Base-by-base conservation (phyloP, 2,329 filamentous ascomycete species). In the Scedosporium dehoogii region DNA sequence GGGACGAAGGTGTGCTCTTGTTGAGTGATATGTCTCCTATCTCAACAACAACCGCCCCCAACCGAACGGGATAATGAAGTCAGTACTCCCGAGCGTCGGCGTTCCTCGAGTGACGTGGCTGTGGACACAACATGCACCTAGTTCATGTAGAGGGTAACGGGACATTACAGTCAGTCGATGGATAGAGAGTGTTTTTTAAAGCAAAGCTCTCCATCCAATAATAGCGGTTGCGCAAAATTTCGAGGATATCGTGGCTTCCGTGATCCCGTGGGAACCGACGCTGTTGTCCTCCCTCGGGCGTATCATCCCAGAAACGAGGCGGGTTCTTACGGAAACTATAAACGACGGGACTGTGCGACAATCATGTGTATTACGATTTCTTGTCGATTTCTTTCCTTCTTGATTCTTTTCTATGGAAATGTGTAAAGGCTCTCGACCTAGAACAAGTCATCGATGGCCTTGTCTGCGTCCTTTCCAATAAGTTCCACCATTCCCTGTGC, bases 401-500 rank as follows among this genome's bases (percentile, higher is more conserved):
- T 18, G 9, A n/a, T 53, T 59, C 23, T 12, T n/a, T 59, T 25
- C 10, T 16, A 46, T 44, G 33, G 48, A 23, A 2, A 6, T 25
- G 23, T 14, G 18, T 41, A 27, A 48, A 46, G 42, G 4, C n/a
- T 23, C 56, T 53, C 27, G 23, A 25, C 62, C 69, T 72, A 94
- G 68, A 96, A 86, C 64, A 99, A 78, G 73, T 96, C 92, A 66
- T 91, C 85, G 66, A 99, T 89, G 16, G 88, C 86, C 77, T 97
- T 97, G 73, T 97, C 92, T 7, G 92, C 90, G 72, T 99, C 94
- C 69, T 92, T 90, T 71, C 90, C 89, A 70, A 99, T 96, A 70
- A 99, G 76, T 38, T 96, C 92, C 62, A 94, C 76, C 94, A 99
- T 99, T 29, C 93, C 94, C 91, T 96, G 23, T 7, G 21, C 2